phyloP scores from a whole-genome alignment of 2,329 filamentous ascomycete genomes.

The Rachicladosporium sp. region DNA sequence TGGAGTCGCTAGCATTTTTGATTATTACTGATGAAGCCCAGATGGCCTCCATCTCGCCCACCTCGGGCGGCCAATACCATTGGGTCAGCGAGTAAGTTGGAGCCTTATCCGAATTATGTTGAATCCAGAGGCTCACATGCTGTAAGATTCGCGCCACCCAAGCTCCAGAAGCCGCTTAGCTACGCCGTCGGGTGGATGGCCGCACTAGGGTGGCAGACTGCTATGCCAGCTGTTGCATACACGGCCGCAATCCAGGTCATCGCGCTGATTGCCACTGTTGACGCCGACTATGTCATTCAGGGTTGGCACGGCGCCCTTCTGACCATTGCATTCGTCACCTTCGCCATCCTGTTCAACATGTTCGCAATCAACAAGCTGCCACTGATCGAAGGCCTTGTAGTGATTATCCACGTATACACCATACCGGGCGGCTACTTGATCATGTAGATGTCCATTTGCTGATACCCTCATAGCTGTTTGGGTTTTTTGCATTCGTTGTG shows the following conservation, averaged over 20 bases:
- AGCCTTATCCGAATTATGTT: no score
- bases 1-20: no score
- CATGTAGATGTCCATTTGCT: conserved; percentile 13
- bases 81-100: conserved; percentile 25
- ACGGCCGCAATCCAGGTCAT: conserved; percentile 17
- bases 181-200: conserved; percentile 33
- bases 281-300: conserved; percentile 28
- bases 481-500: conserved; percentile 20
- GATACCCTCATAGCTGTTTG: conserved; percentile 18
- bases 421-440: conserved; percentile 8
- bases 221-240: conserved; percentile 17
- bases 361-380: conserved; percentile 15
- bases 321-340: conserved; percentile 14
- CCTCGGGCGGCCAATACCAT: conserved; percentile 43
- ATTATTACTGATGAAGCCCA: no score
- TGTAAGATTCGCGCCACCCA: conserved; percentile 28
- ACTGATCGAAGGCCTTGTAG: conserved; percentile 15
- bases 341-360: conserved; percentile 19
- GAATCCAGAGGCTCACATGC: no score
- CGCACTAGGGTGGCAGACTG: conserved; percentile 20
- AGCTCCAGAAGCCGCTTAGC: conserved; percentile 31
- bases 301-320: conserved; percentile 35
- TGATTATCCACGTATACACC: conserved; percentile 17
- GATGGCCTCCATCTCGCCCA: conserved; percentile 44
- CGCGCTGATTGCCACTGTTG: conserved; percentile 30